Conservation (phyloP, 495 filamentous ascomycete species). For the Aspergillus asperescens region DNA sequence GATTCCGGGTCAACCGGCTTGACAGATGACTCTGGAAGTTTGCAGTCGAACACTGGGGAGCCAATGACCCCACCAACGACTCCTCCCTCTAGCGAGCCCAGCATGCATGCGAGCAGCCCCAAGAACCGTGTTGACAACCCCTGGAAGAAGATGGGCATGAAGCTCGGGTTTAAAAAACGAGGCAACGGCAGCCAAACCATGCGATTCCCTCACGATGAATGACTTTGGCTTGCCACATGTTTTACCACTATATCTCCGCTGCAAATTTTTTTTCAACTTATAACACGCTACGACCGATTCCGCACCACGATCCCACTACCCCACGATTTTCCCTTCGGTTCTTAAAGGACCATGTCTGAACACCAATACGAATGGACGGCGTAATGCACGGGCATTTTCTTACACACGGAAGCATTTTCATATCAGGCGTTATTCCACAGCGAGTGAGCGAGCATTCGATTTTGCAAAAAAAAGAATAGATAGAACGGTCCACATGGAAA, state of each 20-base stretch:
- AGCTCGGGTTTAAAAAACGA: constrained; percentile 65
- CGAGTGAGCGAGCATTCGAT: constrained; percentile 21
- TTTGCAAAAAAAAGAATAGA: constrained; percentile 17
- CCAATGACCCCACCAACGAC: constrained; percentile 89
- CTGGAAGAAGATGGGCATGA: constrained; percentile 84
- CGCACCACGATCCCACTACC: constrained; percentile 9
- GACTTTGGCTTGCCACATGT: constrained; percentile 6
- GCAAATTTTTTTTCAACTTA: constrained; percentile 3
- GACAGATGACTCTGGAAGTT: constrained; percentile 46
- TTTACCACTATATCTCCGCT: background rate
- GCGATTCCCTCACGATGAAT: constrained; percentile 32
- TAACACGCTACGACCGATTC: constrained; percentile 12
- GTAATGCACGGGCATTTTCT: constrained; percentile 29
- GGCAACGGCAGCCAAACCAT: constrained; percentile 31
- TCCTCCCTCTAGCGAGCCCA: constrained; percentile 60
- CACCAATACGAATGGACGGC: constrained; percentile 21
- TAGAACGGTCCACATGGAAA: constrained; percentile 16
- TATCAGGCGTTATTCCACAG: constrained; percentile 16
- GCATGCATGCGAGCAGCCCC: constrained; percentile 45
- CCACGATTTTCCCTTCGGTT: constrained; percentile 11
- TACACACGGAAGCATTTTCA: constrained; percentile 13
- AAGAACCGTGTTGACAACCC: constrained; percentile 51
- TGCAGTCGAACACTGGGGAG: constrained; percentile 48
- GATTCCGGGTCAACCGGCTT: constrained; percentile 35
- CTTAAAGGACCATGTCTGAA: constrained; percentile 8